Evolutionary conservation across 129 eudicot genomes (phyloP).

Genomic region (Pittosporum tobira): DNA sequence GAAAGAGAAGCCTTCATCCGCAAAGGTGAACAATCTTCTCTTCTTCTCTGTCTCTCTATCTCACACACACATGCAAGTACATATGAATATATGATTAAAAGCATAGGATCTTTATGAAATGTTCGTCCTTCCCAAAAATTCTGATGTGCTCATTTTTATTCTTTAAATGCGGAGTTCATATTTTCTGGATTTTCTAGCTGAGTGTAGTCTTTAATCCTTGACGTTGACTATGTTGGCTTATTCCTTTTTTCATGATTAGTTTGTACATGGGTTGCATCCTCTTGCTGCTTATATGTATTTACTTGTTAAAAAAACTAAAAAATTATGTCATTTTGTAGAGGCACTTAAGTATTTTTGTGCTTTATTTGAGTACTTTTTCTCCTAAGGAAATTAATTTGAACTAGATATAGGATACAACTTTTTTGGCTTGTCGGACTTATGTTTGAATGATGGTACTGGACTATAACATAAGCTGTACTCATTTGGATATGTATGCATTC

Average conservation of each 20-base stretch:
- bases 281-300: too few relatives aligned
- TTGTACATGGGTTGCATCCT: too few relatives aligned
- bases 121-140: background rate
- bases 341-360: too few relatives aligned
- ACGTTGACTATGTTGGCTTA: too few relatives aligned
- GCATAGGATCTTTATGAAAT: background rate
- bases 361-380: too few relatives aligned
- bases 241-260: too few relatives aligned
- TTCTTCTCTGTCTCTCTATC: background rate
- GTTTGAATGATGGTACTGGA: too few relatives aligned
- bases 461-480: too few relatives aligned
- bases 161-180: background rate
- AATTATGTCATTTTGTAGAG: background rate
- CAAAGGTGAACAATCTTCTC: constrained; percentile 35
- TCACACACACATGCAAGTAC: background rate
- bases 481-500: background rate
- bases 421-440: background rate
- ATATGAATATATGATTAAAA: background rate
- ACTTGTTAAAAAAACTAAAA: too few relatives aligned
- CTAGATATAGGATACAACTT: background rate
- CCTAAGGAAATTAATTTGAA: too few relatives aligned
- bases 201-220: too few relatives aligned
- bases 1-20: constrained; percentile 36
- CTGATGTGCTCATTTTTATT: background rate
- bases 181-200: too few relatives aligned